These are phyloP conservation scores for Vinca minor DNA, from an alignment of 257 asterid genomes.

Conservation along the genomic window DNA sequence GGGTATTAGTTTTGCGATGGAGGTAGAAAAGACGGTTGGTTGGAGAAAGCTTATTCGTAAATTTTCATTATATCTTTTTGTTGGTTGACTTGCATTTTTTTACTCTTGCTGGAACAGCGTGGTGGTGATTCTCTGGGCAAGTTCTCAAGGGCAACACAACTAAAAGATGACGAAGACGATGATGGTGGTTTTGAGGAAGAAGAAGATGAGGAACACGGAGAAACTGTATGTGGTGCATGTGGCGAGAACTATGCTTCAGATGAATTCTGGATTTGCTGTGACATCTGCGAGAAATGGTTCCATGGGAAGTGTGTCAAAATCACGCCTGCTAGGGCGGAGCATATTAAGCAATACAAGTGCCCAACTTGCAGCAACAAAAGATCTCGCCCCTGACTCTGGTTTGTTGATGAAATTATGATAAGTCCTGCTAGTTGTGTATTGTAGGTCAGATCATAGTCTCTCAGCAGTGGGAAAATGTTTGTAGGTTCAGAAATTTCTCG, in stretches of 20 bases:
- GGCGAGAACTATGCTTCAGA: slow-evolving; percentile 59
- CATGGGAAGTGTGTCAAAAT: slow-evolving; percentile 82
- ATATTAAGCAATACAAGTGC: slow-evolving; percentile 87
- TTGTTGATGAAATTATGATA: not conserved
- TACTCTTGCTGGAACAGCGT: slow-evolving; percentile 5
- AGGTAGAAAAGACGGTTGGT: no score
- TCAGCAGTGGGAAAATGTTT: slow-evolving; percentile 12
- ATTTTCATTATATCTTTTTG: no score
- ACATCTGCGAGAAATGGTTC: slow-evolving; percentile 77
- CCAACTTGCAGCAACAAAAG: slow-evolving; percentile 31
- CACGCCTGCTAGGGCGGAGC: slow-evolving; percentile 85
- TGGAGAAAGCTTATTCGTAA: no score
- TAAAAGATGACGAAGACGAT: slow-evolving; percentile 40
- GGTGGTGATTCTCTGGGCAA: slow-evolving; percentile 30
- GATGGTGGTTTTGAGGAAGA: slow-evolving; percentile 37
- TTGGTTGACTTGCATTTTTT: no score
- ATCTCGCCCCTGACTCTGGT: slow-evolving; percentile 6
- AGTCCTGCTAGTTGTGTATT: slow-evolving; percentile 13
- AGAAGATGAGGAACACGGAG: slow-evolving; percentile 35
- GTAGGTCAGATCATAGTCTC: slow-evolving; percentile 14
- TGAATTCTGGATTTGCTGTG: slow-evolving; percentile 82
- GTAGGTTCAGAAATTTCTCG: slow-evolving; percentile 16
- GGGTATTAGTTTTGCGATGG: no score
- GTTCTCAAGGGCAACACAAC: slow-evolving; percentile 32
- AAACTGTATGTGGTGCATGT: slow-evolving; percentile 53